phyloP scores from a whole-genome alignment of 2,329 filamentous ascomycete species.

The Aspergillus tubingensis region DNA sequence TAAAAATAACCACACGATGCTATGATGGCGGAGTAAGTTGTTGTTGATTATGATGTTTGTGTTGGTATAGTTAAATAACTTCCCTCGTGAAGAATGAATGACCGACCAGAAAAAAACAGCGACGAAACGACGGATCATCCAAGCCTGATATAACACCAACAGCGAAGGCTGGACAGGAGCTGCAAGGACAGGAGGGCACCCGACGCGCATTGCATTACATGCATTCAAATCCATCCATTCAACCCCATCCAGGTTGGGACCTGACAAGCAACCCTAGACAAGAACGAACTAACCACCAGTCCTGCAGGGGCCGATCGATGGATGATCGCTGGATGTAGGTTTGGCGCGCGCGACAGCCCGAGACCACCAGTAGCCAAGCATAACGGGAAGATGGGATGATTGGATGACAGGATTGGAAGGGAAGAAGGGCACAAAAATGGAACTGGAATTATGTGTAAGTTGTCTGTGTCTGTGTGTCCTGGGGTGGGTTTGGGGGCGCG shows the following conservation, averaged over 20 bases:
- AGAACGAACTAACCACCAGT: background rate
- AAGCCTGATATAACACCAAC: conserved; percentile 18
- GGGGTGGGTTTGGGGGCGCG: background rate
- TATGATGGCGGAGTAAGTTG: too few species aligned
- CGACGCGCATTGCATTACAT: conserved; percentile 7
- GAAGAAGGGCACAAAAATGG: too few species aligned
- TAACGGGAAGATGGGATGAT: too few species aligned
- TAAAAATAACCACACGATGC: background rate
- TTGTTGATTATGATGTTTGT: too few species aligned
- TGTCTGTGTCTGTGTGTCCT: too few species aligned
- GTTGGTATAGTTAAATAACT: background rate
- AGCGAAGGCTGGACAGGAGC: conserved; percentile 4
- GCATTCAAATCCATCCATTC: conserved; percentile 1
- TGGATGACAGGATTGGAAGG: too few species aligned
- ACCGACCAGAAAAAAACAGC: background rate
- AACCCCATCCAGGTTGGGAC: background rate
- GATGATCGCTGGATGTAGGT: background rate
- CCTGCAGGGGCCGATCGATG: conserved; percentile 6
- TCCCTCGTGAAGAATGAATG: conserved; percentile 18
- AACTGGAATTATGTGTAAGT: too few species aligned
- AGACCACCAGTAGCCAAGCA: too few species aligned
- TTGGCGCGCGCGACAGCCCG: background rate
- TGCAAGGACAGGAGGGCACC: conserved; percentile 3
- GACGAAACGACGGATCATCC: background rate
- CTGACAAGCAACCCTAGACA: background rate